Base-by-base conservation (phyloP, 2,329 filamentous ascomycete genomes). In the Epichloe amarillans region DNA sequence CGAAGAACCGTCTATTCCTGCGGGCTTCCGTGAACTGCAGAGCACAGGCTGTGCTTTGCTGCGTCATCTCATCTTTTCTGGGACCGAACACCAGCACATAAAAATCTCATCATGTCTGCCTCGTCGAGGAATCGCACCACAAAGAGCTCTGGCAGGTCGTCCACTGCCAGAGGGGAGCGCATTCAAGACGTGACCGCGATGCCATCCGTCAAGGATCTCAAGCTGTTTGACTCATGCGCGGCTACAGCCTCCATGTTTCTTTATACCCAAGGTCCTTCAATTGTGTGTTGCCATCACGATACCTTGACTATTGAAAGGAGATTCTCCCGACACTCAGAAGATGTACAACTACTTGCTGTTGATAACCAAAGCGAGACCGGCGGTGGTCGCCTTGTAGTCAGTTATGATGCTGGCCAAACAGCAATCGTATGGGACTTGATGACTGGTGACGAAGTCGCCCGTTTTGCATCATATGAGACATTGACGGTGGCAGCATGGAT, bases 401-500 rank as follows among this genome's bases (percentile, higher is more conserved):
- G 89, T 70, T 96, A 95, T 62, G 93, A 98, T 72, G 79, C 80
- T 17, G 84, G 88, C 38, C 87, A 91, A 66, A 95, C 88, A 1
- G 88, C 90, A 4, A 95, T 97, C 62, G 88, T 97, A 7, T 98
- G 93, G 93, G 91, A 98, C 68, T 75, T 96, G 54, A 82, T 94
- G 70, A 94, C 88, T 0, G 93, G 93, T 46, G 83, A 89, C 53
- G 89, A 96, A 67, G 78, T 96, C 52, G 83, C 91, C 39, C 80
- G 90, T n/a, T 97, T 97, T 70, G 83, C 84, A 23, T 93, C 90
- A 0, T 96, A 95, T 62, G 88, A 95, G 62, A 80, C 86, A 57
- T 77, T 97, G 55, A 83, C 83, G 21, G 84, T 88, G 33, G 91
- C 90, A 38, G 77, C 86, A 12, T 98, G 93, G 88, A 96, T 98